Base-by-base conservation (phyloP, 1,139 yeast genomes). In the Kazachstania sp. region DNA sequence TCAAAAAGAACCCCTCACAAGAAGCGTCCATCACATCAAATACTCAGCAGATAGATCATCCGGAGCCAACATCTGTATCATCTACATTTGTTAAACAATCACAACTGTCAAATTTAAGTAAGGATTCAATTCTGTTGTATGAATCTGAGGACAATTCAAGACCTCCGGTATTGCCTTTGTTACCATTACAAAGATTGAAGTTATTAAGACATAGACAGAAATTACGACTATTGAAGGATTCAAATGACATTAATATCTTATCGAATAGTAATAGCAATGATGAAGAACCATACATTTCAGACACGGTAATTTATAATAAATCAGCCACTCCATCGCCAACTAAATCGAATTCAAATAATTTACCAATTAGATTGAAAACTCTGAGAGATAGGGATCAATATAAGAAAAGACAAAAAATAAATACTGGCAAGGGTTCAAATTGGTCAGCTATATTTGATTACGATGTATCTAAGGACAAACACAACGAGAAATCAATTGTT, bases 381-480 rank as follows among this genome's bases (percentile, higher is more conserved):
- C 2, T 38, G 3, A n/a, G 20, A 26, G 20, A 26, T 23, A 37
- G 19, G 7, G 13, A 26, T 5, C 16, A 20, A 5, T 20, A 20
- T 26, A 37, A 37, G 39, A 39, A 42, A 19, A 46, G 44, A 45
- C 37, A 30, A 18, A 39, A 12, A 1, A 39, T 30, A 6, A 18
- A 11, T n/a, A 44, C 6, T 9, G 8, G 28, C 28, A 23, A 23
- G 4, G 62, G 64, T 6, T 57, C 58, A 4, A 51, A 48, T 29
- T 62, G 66, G 66, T 54, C 62, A 2, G 64, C 54, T 3, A 52
- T 58, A 37, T 57, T 61, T 37, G 61, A 60, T 44, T 63, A 53
- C 40, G 51, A 53, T 44, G 11, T 45, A 8, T 43, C 49, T 23
- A 23, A 7, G 6, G 52, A 49, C 13, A 12, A 15, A 41, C 30